phyloP scores from a whole-genome alignment of 2,329 filamentous ascomycete species.

The Penicillium nordicum region DNA sequence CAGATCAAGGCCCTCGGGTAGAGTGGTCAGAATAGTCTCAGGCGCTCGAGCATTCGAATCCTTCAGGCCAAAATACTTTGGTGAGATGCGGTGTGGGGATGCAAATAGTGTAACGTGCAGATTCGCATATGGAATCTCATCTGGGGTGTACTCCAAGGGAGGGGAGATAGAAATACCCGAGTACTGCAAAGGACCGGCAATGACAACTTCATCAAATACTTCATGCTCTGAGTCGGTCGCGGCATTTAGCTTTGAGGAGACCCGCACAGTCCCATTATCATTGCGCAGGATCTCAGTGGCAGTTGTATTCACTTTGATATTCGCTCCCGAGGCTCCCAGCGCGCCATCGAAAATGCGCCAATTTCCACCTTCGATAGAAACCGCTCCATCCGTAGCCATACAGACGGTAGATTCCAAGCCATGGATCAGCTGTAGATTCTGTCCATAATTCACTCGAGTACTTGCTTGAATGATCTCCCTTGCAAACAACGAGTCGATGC shows the following conservation, averaged over 20 bases:
- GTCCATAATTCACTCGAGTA: slow-evolving; percentile 91
- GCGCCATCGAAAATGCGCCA: slow-evolving; percentile 91
- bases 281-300: slow-evolving; percentile 58
- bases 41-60: slow-evolving; percentile 54
- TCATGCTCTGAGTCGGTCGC: slow-evolving; percentile 11
- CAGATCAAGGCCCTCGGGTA: slow-evolving; percentile 53
- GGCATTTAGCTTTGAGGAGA: slow-evolving; percentile 37
- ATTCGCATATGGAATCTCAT: slow-evolving; percentile 77
- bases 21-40: slow-evolving; percentile 76
- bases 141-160: slow-evolving; percentile 54
- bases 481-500: slow-evolving; percentile 65
- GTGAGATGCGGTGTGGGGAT: slow-evolving; percentile 68
- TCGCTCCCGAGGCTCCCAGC: slow-evolving; percentile 62
- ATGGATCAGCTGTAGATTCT: slow-evolving; percentile 81
- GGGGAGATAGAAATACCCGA: slow-evolving; percentile 59
- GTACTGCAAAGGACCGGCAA: slow-evolving; percentile 82
- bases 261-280: slow-evolving; percentile 42
- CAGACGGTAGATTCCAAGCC: slow-evolving; percentile 88
- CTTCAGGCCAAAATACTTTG: slow-evolving; percentile 66
- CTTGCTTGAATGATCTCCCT: slow-evolving; percentile 84
- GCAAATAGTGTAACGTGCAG: slow-evolving; percentile 89
- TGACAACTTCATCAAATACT: slow-evolving; percentile 72
- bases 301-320: slow-evolving; percentile 62
- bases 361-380: slow-evolving; percentile 78
- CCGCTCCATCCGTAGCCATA: slow-evolving; percentile 81